Percentiles rank a stretch among this genome's conserved stretches.
These are phyloP conservation scores for Trichoderma cornu-damae DNA, from an alignment of 2,329 filamentous ascomycete genomes.

Conservation along the genomic window DNA sequence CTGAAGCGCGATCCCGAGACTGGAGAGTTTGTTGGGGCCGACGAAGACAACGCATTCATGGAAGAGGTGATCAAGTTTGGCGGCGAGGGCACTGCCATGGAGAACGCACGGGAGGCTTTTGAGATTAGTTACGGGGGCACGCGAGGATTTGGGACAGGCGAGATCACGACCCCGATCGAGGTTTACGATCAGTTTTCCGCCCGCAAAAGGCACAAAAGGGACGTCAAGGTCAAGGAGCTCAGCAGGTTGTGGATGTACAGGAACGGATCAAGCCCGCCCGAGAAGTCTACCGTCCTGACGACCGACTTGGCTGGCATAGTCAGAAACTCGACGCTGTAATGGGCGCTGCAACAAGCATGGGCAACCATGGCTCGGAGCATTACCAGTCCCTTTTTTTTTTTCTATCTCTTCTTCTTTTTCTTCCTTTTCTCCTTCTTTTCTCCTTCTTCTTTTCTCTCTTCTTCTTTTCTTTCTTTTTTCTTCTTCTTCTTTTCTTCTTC, in stretches of 20 bases:
- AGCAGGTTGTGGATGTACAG: constrained; percentile 59
- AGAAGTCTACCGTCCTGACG: constrained; percentile 35
- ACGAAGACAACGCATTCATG: constrained; percentile 56
- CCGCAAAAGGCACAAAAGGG: constrained; percentile 28
- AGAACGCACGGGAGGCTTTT: constrained; percentile 43
- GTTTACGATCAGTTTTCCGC: constrained; percentile 32
- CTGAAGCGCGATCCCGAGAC: constrained; percentile 40
- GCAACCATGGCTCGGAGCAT: too few species aligned
- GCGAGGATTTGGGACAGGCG: constrained; percentile 34
- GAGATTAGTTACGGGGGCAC: constrained; percentile 44
- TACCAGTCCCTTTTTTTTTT: too few species aligned
- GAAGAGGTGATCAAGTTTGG: constrained; percentile 49
- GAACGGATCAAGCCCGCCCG: constrained; percentile 51
- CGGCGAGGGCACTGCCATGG: constrained; percentile 39
- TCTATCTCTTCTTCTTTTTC: too few species aligned
- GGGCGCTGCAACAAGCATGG: too few species aligned
- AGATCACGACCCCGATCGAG: constrained; percentile 34
- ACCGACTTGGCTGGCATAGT: constrained; percentile 30
- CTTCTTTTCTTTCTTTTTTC: not conserved
- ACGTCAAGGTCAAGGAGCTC: constrained; percentile 53
- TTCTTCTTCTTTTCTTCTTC: not conserved
- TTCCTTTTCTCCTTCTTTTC: too few species aligned
- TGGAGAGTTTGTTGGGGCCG: constrained; percentile 39
- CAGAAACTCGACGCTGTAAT: constrained; percentile 11
- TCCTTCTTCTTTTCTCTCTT: too few species aligned